Base-by-base conservation (phyloP, 306 rosid genomes). In the Quercus gilva region DNA sequence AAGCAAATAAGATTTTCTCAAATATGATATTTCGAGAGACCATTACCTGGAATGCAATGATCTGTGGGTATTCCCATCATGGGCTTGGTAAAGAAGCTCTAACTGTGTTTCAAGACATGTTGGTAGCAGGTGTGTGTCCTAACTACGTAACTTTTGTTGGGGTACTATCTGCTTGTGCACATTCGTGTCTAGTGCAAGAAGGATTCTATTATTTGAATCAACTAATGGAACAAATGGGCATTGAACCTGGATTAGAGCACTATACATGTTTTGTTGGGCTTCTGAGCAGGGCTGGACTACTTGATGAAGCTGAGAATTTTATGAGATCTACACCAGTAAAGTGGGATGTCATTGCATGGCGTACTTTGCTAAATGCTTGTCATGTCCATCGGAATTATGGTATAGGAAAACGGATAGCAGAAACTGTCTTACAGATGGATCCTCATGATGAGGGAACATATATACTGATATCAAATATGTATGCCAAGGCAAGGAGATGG, bases 41-140 rank as follows among this genome's bases (percentile, higher is more conserved):
- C 5, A 79, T 84, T 37, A 80, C 85, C 41, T 91, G 94, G 97
- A 91, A 91, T 79, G 85, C 86, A 56, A 86, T 91, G 88, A 82
- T 91, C 80, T 83, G 88, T 37, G 94, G 94, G 41, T 88, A 82
- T 71, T 86, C 97, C 74, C 92, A 91, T 76, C 90, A 88, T 37
- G 94, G 90, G 74, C 91, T 91, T 63, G 92, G 91, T 55, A 86
- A 79, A 81, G 88, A 91, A 83, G 96, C 92, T 67, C 82, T 89
- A 13, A 55, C 69, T 35, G 81, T 86, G 84, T 91, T 89, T 78
- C 85, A 83, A 55, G 83, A 81, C 80, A 89, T 89, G 94, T 29
- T 85, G 65, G 74, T 74, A 55, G 52, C 75, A 6, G 86, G 89
- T 78, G 86, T 76, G 67, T n/a, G 70, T 82, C 96, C 92, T 29